Evolutionary conservation across 2,329 filamentous ascomycete genomes (phyloP), one percentile per base, ranked within the genome.

Genomic region (Fusarium veterinarium): DNA sequence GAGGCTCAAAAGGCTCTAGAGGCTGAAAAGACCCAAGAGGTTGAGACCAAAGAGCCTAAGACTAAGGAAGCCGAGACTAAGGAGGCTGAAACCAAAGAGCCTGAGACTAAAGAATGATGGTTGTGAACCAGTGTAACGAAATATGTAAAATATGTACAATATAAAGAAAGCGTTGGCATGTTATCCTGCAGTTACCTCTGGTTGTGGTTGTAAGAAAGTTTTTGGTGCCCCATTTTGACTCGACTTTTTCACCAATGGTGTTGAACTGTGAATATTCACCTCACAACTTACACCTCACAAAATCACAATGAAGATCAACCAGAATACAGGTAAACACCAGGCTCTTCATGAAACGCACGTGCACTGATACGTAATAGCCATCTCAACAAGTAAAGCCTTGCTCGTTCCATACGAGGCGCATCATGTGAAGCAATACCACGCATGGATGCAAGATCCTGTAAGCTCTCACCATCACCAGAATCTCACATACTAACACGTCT

Each of bases 391-490:
- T 8, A 85, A 85, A 55, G 85, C 93, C 48, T 87, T 97, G 23
- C 88, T 98, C 14, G 94, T 97, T 14, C 95, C 95, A 0, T 98
- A 98, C 82, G 91, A 92, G 71, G 83, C 86, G 41, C 92, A 91
- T 78, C 95, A 98, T 84, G 95, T 98, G 30, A 87, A 87, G 20
- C 91, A 87, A 41, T 98, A 98, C 80, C 94, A 97, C 80, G 84
- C 87, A 77, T 98, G 95, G 95, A 98, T 98, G 95, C 88, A 95
- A 84, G 91, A 96, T 77, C 87, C 91, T 57, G 92, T 89, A 79
- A 44, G 74, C 75, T 81, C 67, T 52, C 45, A 6, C 35, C 6
- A 23, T 12, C 16, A 31, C 16, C 17, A 28, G n/a, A 30, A 10
- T 28, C 14, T 19, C 11, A n/a, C 11, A 46, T 16, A 8, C 63